A percentile compares a stretch with the other conserved stretches of the same genome.
phyloP scores from a whole-genome alignment of 768 basidiomycete species.

The Serendipita indica region DNA sequence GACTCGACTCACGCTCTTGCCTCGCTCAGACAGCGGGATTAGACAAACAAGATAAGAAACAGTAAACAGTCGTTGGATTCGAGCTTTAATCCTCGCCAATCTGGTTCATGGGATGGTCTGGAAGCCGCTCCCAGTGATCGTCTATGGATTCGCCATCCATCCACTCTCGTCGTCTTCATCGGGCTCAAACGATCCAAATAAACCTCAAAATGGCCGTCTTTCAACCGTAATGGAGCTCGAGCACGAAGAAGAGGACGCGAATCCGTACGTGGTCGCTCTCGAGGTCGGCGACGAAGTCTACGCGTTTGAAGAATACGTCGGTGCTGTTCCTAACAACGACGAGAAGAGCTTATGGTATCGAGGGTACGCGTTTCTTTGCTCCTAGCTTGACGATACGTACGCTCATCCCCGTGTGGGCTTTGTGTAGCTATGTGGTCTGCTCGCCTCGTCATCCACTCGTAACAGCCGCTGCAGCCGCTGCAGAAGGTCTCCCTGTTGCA shows the following conservation, averaged over 20 bases:
- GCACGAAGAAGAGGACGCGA: constrained; percentile 45
- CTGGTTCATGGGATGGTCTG: constrained; percentile 23
- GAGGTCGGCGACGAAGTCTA: constrained; percentile 96
- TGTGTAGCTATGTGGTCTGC: constrained; percentile 66
- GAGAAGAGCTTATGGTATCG: constrained; percentile 84
- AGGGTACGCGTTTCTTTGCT: constrained; percentile 48
- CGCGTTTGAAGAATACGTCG: constrained; percentile 75
- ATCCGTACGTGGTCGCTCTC: constrained; percentile 48
- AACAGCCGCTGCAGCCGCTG: constrained; percentile 36
- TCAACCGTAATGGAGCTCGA: constrained; percentile 46
- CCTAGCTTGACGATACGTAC: constrained; percentile 2
- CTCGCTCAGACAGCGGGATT: too few relatives aligned
- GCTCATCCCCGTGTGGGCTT: constrained; percentile 2
- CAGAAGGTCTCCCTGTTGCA: not conserved
- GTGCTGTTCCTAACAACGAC: constrained; percentile 41
- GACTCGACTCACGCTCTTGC: not conserved
- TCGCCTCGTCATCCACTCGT: constrained; percentile 61
- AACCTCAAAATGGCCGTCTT: constrained; percentile 26
- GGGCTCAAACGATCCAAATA: constrained; percentile 35
- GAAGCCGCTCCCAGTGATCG: constrained; percentile 55
- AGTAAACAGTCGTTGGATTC: too few relatives aligned
- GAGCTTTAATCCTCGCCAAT: too few relatives aligned
- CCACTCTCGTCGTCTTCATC: constrained; percentile 63
- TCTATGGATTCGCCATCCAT: constrained; percentile 86
- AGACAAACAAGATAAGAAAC: too few relatives aligned